phyloP scores from a whole-genome alignment of 2,329 filamentous ascomycete genomes.

The Beauveria varroae region DNA sequence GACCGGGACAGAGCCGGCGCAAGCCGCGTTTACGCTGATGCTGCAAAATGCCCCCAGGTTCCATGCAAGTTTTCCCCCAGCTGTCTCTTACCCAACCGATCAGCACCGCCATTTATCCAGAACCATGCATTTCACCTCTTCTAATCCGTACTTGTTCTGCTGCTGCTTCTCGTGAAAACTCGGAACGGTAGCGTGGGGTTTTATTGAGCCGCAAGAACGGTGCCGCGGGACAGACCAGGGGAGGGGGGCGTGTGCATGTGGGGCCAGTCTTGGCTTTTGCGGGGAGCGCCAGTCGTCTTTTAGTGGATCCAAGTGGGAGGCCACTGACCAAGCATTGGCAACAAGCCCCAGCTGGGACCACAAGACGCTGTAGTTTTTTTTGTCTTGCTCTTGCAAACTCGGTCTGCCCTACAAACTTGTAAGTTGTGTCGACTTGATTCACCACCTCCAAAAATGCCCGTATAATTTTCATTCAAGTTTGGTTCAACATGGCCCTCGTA shows the following conservation, averaged over 20 bases:
- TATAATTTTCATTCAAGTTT: conserved; percentile 7
- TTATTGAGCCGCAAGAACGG: background rate
- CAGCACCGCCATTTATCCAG: background rate
- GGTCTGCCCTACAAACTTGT: background rate
- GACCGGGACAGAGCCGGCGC: background rate
- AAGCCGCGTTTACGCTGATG: background rate
- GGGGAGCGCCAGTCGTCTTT: background rate
- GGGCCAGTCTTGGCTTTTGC: conserved; percentile 5
- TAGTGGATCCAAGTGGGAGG: background rate
- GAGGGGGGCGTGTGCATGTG: background rate
- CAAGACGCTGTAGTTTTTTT: too few species aligned
- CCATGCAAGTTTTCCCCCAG: background rate
- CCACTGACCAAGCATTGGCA: background rate
- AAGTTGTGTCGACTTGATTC: background rate
- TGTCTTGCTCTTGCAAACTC: too few species aligned
- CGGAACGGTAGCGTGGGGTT: background rate
- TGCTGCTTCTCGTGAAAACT: conserved; percentile 1
- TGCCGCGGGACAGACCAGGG: background rate
- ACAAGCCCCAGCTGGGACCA: background rate
- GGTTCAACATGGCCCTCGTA: too few species aligned
- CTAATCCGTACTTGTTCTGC: background rate
- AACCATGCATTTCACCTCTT: background rate
- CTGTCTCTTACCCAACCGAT: too few species aligned
- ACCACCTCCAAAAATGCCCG: background rate
- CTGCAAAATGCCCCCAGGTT: background rate